Base-by-base conservation (phyloP, 352 stramenopile species). In the Globisporangium nunn region DNA sequence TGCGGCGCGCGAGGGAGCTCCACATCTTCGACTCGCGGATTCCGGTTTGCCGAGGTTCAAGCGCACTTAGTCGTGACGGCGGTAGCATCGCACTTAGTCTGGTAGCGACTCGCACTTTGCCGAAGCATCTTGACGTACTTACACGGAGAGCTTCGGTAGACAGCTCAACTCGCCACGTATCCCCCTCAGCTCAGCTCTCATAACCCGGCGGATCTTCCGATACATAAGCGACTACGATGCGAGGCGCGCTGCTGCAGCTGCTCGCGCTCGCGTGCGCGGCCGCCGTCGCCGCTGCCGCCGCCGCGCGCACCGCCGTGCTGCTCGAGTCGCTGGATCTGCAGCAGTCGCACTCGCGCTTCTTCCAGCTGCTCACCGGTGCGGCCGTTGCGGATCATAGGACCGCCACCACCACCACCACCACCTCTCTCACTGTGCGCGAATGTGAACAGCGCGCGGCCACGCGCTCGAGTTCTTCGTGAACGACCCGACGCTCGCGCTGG, bases 311-410 rank as follows among this genome's bases (percentile, higher is more conserved):
- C 50, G 79, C 81, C 51, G 75, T 91, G 47, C 66, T 91, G 62
- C 57, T 89, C 37, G 81, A 87, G 61, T 80, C 73, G 23, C 54
- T 63, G 35, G 68, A 79, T 50, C 61, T 89, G 31, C 68, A 86
- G 62, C 58, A 77, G 56, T 80, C 81, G 53, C 79, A 91, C 70
- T 72, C 78, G 56, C 84, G 81, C 61, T 91, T 91, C 61, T 89
- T 91, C 50, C 64, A 83, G 71, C 64, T 77, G 47, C 75, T 91
- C 35, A 45, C 70, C 57, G 72, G 78, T 88, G 50, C 56, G 72
- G 68, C 52, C 23, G 35, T 47, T 41, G 23, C 23, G 23, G 23
- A 23, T 23, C 23, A 23, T 23, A 23, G 23, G 23, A 23, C 23
- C 23, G 23, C 14, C 52, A 4, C 23, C 45, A 5, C 39, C 6